Percentiles rank a stretch among this genome's conserved stretches.
Evolutionary conservation across 2,329 filamentous ascomycete species (phyloP).

Genomic region (Fusarium coffeatum): DNA sequence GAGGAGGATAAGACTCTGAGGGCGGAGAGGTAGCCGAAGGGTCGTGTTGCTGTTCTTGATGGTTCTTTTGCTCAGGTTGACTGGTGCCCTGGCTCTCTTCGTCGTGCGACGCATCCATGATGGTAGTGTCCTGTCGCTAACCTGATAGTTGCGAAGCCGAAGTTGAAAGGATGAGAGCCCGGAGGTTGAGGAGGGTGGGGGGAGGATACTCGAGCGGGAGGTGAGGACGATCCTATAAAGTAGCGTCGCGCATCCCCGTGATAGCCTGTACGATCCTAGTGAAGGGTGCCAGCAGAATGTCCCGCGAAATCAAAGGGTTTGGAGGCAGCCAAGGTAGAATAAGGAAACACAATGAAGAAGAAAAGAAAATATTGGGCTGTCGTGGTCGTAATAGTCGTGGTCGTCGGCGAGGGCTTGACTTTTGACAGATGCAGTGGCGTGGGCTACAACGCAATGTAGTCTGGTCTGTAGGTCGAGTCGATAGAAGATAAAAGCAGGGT

Average conservation of each 20-base stretch:
- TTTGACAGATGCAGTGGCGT: constrained; percentile 12
- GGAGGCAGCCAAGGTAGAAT: background rate
- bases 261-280: constrained; percentile 1
- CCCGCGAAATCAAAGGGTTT: background rate
- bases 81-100: constrained; percentile 19
- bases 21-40: background rate
- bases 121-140: constrained; percentile 29
- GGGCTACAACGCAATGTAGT: constrained; percentile 8
- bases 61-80: constrained; percentile 14
- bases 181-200: constrained; percentile 10
- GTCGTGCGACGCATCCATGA: constrained; percentile 42
- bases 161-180: constrained; percentile 7
- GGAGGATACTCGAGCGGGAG: constrained; percentile 18
- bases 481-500: background rate
- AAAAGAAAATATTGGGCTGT: background rate
- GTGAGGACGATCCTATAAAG: constrained; percentile 23
- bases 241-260: constrained; percentile 41
- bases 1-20: constrained; percentile 2
- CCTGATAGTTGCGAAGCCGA: constrained; percentile 30
- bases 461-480: background rate
- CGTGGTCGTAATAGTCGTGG: constrained; percentile 5
- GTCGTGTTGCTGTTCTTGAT: background rate
- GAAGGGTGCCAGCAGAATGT: background rate
- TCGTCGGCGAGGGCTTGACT: constrained; percentile 17
- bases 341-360: background rate